Evolutionary conservation across 1,284 basidiomycete genomes (phyloP).

Genomic region (Sporisorium sorghi): DNA sequence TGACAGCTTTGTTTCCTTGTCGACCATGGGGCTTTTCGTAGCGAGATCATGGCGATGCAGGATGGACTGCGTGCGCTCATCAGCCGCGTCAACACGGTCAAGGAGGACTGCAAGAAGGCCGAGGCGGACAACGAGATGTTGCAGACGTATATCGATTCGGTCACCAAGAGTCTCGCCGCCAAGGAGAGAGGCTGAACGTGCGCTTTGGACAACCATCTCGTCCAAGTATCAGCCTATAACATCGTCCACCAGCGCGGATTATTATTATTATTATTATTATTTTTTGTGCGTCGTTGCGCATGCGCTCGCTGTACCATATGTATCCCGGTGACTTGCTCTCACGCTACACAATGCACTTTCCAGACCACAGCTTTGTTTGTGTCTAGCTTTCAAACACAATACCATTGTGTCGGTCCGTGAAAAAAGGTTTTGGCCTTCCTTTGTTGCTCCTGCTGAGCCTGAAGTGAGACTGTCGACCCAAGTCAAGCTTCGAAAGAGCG

Average conservation of each 20-base stretch:
- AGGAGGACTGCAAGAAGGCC: slow-evolving; percentile 65
- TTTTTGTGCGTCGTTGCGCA: background rate
- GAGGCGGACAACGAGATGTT: slow-evolving; percentile 68
- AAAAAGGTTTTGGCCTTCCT: background rate
- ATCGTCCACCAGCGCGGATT: background rate
- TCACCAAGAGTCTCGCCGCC: slow-evolving; percentile 68
- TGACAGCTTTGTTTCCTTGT: slow-evolving; percentile 1
- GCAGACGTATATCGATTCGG: slow-evolving; percentile 67
- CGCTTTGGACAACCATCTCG: no score
- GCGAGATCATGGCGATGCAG: slow-evolving; percentile 63
- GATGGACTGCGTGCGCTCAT: slow-evolving; percentile 62
- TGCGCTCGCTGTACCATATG: background rate
- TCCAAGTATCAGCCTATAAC: no score
- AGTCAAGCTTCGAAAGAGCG: background rate
- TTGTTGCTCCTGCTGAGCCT: background rate
- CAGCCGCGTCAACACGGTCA: slow-evolving; percentile 55
- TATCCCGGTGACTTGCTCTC: no score
- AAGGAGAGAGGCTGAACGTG: slow-evolving; percentile 51
- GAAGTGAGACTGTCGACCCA: background rate
- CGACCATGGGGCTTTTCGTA: no score
- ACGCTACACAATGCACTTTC: background rate
- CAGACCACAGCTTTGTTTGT: no score
- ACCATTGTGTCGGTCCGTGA: background rate
- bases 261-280: no score
- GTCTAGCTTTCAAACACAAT: no score